Evolutionary conservation across 1,284 basidiomycete genomes (phyloP), one percentile per base, ranked within the genome.

Genomic region (Naganishia sp.): DNA sequence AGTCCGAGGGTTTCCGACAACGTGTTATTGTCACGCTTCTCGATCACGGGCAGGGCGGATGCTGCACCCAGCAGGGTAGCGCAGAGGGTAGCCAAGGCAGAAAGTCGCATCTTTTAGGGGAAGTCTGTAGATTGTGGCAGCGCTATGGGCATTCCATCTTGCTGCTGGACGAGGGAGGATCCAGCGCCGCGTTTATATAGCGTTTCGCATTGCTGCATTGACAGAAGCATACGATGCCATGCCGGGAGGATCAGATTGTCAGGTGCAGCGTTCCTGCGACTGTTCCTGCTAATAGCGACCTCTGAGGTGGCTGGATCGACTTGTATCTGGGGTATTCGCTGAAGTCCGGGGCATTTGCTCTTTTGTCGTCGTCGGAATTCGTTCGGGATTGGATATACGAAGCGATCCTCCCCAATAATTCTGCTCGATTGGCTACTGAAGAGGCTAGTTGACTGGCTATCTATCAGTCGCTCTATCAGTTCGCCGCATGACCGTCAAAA

Each of bases 1-100:
- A 61, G 33, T 13, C 57, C 57, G 28, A 61, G 39, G 2, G 48
- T 6, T 11, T 50, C 57, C 25, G 57, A 11, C 21, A 48, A 25
- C 18, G 46, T 50, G 21, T 15, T 25, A 33, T 61, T 61, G 9
- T 42, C 57, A 15, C 57, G 48, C 39, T 61, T 61, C 31, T 52
- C 48, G 36, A 61, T 25, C n/a, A 61, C 48, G 15, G 57, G 57
- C n/a, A 61, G 39, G 18, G 57, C 57, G 15, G 39, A 42, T 23
- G 57, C 43, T 11, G 39, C 36, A 9, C 57, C 57, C 21, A 28
- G 36, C 33, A 50, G n/a, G 36, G 46, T 39, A 46, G 31, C 28
- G 49, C 18, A 21, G n/a, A 61, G 48, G 6, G 43, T 21, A 18
- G 57, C 23, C 36, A 61, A 33, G 33, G 46, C n/a, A 11, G 57